These are phyloP conservation scores for Capronia epimyces DNA, from an alignment of 2,329 filamentous ascomycete species.

Conservation along the genomic window DNA sequence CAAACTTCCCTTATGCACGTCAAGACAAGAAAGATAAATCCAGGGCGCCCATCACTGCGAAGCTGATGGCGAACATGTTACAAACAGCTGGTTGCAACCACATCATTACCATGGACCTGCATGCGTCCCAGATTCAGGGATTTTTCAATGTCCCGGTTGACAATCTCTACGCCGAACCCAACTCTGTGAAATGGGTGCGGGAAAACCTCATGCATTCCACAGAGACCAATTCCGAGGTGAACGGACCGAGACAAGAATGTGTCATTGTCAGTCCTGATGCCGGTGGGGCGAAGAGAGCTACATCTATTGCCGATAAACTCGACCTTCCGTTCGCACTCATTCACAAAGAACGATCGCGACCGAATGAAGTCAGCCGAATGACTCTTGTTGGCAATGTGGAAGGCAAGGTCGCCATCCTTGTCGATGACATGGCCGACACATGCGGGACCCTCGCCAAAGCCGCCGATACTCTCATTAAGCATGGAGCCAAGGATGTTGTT, in stretches of 20 bases:
- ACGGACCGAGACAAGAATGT: conserved; percentile 41
- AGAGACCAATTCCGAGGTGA: conserved; percentile 26
- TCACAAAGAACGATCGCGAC: conserved; percentile 90
- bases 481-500: conserved; percentile 81
- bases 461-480: conserved; percentile 77
- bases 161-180: conserved; percentile 89
- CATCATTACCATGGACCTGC: conserved; percentile 93
- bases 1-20: conserved; percentile 92
- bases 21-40: conserved; percentile 98
- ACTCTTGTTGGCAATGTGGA: conserved; percentile 91
- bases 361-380: conserved; percentile 88
- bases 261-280: conserved; percentile 95
- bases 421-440: conserved; percentile 97
- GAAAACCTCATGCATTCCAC: conserved; percentile 77
- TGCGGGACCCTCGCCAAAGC: conserved; percentile 86
- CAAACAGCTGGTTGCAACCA: conserved; percentile 90
- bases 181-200: conserved; percentile 82
- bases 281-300: conserved; percentile 87
- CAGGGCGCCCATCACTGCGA: conserved; percentile 91
- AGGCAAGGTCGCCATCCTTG: conserved; percentile 87
- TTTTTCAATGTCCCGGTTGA: conserved; percentile 84
- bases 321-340: conserved; percentile 90
- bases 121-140: conserved; percentile 88
- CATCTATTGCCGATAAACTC: conserved; percentile 84
- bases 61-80: conserved; percentile 95